phyloP scores from a whole-genome alignment of 306 rosid species.

The Albizia julibrissin region DNA sequence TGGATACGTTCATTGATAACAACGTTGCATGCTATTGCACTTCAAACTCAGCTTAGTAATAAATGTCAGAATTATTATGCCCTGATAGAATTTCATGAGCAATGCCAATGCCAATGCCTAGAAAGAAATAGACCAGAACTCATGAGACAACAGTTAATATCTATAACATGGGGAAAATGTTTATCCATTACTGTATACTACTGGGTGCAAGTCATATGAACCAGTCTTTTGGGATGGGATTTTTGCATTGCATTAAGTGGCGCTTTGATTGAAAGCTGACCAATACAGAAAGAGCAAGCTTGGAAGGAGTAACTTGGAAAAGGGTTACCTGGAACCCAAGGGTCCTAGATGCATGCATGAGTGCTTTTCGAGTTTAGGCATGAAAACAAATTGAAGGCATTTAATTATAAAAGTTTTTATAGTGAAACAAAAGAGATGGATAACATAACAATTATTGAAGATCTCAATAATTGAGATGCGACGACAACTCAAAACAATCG shows the following conservation, averaged over 20 bases:
- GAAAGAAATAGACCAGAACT: neutral
- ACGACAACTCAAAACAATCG: no score
- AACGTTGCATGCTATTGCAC: neutral
- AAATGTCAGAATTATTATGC: neutral
- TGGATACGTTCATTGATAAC: neutral
- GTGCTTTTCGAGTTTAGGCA: no score
- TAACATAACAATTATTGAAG: no score
- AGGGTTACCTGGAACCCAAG: neutral
- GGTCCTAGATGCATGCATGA: neutral
- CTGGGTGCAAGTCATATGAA: neutral
- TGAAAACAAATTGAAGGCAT: no score
- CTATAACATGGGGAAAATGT: neutral
- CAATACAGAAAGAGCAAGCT: neutral
- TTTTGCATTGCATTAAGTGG: neutral
- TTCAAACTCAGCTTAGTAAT: neutral
- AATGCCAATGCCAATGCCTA: neutral
- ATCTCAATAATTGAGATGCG: no score
- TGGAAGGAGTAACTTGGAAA: neutral
- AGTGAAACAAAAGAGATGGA: no score
- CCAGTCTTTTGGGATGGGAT: neutral
- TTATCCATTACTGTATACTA: neutral
- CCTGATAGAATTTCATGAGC: neutral
- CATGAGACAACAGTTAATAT: neutral
- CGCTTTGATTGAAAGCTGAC: neutral
- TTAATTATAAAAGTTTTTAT: no score